phyloP scores from a whole-genome alignment of 306 rosid species.

The Trichosanthes truncata region DNA sequence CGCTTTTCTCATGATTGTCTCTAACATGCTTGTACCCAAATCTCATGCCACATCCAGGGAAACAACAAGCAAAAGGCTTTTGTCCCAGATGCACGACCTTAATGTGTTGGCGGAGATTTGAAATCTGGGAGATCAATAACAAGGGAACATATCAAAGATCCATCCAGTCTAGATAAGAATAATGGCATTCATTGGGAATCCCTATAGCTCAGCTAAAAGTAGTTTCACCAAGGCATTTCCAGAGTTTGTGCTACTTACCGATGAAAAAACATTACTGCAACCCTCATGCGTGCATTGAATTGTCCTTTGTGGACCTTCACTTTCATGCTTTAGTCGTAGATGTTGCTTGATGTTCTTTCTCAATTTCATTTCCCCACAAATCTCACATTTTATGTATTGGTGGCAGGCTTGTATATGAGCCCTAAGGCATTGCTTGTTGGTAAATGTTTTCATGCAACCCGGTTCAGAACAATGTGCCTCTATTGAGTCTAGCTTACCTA shows the following conservation, averaged over 20 bases:
- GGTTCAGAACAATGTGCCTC: constrained; percentile 60
- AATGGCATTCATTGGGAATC: too few species aligned
- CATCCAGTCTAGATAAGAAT: not conserved
- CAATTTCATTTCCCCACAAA: constrained; percentile 52
- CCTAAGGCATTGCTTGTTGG: constrained; percentile 50
- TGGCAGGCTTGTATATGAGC: constrained; percentile 64
- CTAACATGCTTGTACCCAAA: constrained; percentile 86
- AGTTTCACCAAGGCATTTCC: not conserved
- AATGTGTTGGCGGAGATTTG: constrained; percentile 62
- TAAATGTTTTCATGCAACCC: constrained; percentile 55
- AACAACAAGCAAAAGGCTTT: constrained; percentile 57
- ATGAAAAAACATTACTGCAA: constrained; percentile 48
- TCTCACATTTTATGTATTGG: constrained; percentile 46
- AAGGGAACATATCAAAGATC: not conserved
- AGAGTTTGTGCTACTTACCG: constrained; percentile 26
- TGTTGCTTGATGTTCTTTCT: constrained; percentile 74
- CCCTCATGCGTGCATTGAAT: constrained; percentile 43
- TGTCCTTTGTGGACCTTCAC: constrained; percentile 7
- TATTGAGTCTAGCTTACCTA: constrained; percentile 61
- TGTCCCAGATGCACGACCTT: constrained; percentile 57
- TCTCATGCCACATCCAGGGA: constrained; percentile 75
- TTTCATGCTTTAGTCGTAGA: constrained; percentile 38
- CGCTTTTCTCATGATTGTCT: constrained; percentile 67
- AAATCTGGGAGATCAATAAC: constrained; percentile 30
- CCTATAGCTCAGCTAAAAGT: not conserved